Evolutionary conservation across 257 asterid genomes (phyloP).

Genomic region (Scutellaria minor): DNA sequence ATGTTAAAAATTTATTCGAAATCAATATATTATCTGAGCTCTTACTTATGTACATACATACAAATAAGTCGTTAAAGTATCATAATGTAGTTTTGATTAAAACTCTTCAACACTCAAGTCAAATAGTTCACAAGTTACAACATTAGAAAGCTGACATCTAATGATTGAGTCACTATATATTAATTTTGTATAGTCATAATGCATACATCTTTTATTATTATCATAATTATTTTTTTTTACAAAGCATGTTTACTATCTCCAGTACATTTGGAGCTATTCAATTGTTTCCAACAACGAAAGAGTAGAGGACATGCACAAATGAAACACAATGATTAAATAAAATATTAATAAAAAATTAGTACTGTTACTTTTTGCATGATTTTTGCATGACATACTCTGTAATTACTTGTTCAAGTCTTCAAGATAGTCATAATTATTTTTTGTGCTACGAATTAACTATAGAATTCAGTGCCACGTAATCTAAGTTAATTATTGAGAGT

Average conservation of each 20-base stretch:
- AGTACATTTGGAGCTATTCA: not conserved
- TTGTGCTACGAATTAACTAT: not conserved
- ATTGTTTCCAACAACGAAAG: not conserved
- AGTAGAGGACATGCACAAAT: not conserved
- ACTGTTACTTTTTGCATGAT: not conserved
- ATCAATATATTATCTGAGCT: too few species aligned
- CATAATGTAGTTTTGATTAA: too few species aligned
- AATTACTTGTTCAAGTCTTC: slow-evolving; percentile 20
- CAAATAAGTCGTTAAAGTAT: too few species aligned
- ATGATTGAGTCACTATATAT: too few species aligned
- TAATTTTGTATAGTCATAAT: too few species aligned
- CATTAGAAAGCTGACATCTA: too few species aligned
- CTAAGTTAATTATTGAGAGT: not conserved
- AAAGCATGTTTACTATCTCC: not conserved
- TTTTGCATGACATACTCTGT: not conserved
- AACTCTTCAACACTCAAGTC: too few species aligned
- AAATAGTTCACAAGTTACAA: too few species aligned
- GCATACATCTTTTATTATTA: too few species aligned
- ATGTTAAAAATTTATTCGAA: too few species aligned
- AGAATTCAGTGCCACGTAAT: slow-evolving; percentile 1
- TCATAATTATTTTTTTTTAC: too few species aligned
- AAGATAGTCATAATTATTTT: not conserved
- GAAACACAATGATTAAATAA: not conserved
- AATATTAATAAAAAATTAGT: not conserved
- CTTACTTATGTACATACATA: too few species aligned